Evolutionary conservation across 805 yeast species (phyloP).

Genomic region (Metschnikowia cerradonensis): DNA sequence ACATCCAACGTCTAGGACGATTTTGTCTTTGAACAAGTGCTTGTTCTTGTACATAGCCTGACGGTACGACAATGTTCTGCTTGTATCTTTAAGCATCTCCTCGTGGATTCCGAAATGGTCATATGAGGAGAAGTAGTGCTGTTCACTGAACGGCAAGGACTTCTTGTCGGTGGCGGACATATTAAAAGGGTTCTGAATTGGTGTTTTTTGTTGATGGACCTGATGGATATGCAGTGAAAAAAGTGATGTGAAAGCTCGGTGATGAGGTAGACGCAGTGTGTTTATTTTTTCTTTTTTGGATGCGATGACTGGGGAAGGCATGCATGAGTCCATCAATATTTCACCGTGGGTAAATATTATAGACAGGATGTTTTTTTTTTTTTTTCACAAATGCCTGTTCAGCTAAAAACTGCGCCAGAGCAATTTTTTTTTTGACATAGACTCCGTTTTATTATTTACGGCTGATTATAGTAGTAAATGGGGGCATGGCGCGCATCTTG

Average conservation of each 20-base stretch:
- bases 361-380: not conserved
- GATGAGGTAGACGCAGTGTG: slow-evolving; percentile 1
- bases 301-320: slow-evolving; percentile 3
- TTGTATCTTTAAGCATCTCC: slow-evolving; percentile 95
- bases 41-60: slow-evolving; percentile 89
- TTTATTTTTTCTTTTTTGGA: slow-evolving; percentile 1
- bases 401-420: too few relatives aligned
- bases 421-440: not conserved
- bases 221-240: not conserved
- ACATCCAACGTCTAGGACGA: slow-evolving; percentile 97
- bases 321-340: not conserved
- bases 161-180: slow-evolving; percentile 65
- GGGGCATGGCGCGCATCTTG: not conserved
- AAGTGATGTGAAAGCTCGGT: not conserved
- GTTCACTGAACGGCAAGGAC: slow-evolving; percentile 67
- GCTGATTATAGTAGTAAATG: not conserved
- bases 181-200: not conserved
- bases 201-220: not conserved
- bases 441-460: too few relatives aligned
- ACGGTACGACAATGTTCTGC: slow-evolving; percentile 87
- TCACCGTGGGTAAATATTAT: not conserved
- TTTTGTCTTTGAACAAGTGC: slow-evolving; percentile 83
- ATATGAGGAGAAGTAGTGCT: slow-evolving; percentile 91
- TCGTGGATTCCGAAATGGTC: slow-evolving; percentile 98
- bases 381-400: not conserved